Base-by-base conservation (phyloP, 805 yeast genomes). In the Diddensiella transvaalensis region DNA sequence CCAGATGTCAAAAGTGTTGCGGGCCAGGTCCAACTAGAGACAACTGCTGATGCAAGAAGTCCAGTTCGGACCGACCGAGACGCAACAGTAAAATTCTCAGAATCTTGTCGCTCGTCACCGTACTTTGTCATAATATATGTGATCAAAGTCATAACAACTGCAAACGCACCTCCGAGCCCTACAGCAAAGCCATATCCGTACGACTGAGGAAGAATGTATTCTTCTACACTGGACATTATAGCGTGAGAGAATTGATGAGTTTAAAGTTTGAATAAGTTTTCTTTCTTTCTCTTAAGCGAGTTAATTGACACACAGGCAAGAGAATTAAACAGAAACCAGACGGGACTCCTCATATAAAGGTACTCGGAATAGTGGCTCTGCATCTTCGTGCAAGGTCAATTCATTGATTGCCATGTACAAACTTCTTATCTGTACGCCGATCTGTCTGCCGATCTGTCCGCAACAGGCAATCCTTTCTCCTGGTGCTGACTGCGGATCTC, bases 21-120 rank as follows among this genome's bases (percentile, higher is more conserved):
- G 6, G 86, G 85, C 88, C 88, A 83, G 8, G 96, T 88, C 97
- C 97, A 89, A 10, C 91, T 82, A 11, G 90, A 82, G 8, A 88
- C 96, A 26, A 90, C 96, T 3, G 96, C 96, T 3, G 95, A 82
- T 3, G 91, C 81, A 51, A 88, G 83, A 55, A 90, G 72, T 40
- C 93, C 91, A 0, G 91, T 82, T 58, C 83, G 85, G 30, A 90
- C 95, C 2, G 87, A 75, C 62, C 96, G 78, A 55, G 96, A 96
- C 29, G 96, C 96, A 3, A 96, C 87, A 2, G 93, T 79, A 58
- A 89, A 90, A 62, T 88, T 96, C 69, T 90, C 96, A 3, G 96
- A 89, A 8, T 95, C 87, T 67, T 87, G 83, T 48, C 85, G 76
- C 66, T 90, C 96, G 58, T 79, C 78, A 61, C 87, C 89, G 65